Evolutionary conservation across 1,139 yeast species (phyloP).

Genomic region (Cylindricascospora bacillispora): DNA sequence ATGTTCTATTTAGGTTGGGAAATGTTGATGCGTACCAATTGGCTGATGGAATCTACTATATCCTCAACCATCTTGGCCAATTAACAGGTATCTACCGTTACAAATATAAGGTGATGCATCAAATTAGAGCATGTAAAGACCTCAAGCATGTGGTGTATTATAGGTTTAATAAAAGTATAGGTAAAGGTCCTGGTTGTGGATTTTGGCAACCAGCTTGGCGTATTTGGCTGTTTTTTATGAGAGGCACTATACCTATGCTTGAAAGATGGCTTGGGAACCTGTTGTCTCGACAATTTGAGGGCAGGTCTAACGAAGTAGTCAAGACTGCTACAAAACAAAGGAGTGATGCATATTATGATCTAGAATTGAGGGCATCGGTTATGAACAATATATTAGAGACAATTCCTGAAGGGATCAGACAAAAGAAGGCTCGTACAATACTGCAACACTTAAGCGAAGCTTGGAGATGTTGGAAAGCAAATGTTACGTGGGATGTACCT

Average conservation of each 20-base stretch:
- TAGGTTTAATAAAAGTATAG: constrained; percentile 65
- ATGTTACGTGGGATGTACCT: constrained; percentile 95
- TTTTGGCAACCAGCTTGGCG: constrained; percentile 99
- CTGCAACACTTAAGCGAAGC: constrained; percentile 94
- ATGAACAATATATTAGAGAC: constrained; percentile 92
- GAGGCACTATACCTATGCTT: constrained; percentile 86
- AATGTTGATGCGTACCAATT: constrained; percentile 86
- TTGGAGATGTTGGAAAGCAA: constrained; percentile 99
- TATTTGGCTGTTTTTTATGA: constrained; percentile 82
- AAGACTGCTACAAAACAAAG: constrained; percentile 93
- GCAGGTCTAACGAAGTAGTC: constrained; percentile 85
- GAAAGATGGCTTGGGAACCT: constrained; percentile 94
- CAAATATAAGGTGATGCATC: constrained; percentile 97
- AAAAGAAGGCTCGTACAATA: constrained; percentile 74
- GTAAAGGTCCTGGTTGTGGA: constrained; percentile 98
- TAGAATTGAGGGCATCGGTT: constrained; percentile 87
- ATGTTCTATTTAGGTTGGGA: constrained; percentile 81
- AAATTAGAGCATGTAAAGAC: constrained; percentile 91
- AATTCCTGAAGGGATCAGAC: constrained; percentile 93
- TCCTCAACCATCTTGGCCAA: constrained; percentile 87
- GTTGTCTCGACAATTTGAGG: constrained; percentile 88
- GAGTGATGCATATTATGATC: constrained; percentile 85
- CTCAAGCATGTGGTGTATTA: constrained; percentile 82
- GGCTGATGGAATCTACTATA: constrained; percentile 88
- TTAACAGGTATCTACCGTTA: constrained; percentile 93